Percentiles rank a stretch among this genome's conserved stretches.
These are phyloP conservation scores for Nannizzia gypsea DNA, from an alignment of 2,329 filamentous ascomycete genomes.

Conservation along the genomic window DNA sequence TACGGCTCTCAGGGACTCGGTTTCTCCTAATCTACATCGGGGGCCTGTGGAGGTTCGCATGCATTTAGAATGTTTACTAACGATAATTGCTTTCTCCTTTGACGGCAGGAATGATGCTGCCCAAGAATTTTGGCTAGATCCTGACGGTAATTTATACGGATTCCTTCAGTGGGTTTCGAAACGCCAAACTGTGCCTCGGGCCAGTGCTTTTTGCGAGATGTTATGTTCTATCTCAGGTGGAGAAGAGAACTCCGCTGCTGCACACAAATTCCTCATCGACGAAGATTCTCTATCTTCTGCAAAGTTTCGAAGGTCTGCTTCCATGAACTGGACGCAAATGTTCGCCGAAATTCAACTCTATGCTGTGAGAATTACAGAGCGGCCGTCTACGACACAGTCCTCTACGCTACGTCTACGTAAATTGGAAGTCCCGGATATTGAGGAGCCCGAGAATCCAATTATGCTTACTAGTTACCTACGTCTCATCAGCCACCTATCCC, in stretches of 20 bases:
- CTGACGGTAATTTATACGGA: slow-evolving; percentile 83
- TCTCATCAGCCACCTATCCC: slow-evolving; percentile 69
- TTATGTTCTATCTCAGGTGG: slow-evolving; percentile 76
- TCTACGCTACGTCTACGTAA: slow-evolving; percentile 49
- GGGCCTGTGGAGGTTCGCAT: slow-evolving; percentile 37
- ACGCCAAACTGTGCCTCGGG: slow-evolving; percentile 86
- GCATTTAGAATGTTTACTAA: slow-evolving; percentile 74
- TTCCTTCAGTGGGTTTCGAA: slow-evolving; percentile 97
- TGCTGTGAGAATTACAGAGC: slow-evolving; percentile 63
- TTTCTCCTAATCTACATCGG: slow-evolving; percentile 31
- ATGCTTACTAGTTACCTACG: slow-evolving; percentile 93
- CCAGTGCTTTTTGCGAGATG: slow-evolving; percentile 95
- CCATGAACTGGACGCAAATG: slow-evolving; percentile 86
- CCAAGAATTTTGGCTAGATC: slow-evolving; percentile 80
- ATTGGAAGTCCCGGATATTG: slow-evolving; percentile 54
- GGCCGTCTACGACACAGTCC: slow-evolving; percentile 46
- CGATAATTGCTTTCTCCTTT: slow-evolving; percentile 85
- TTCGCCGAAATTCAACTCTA: slow-evolving; percentile 83
- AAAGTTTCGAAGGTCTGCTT: slow-evolving; percentile 70
- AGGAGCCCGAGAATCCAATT: slow-evolving; percentile 87
- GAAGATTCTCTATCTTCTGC: slow-evolving; percentile 63
- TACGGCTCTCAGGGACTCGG: slow-evolving; percentile 34
- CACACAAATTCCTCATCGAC: slow-evolving; percentile 75
- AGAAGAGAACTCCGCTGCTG: slow-evolving; percentile 67
- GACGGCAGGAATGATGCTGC: slow-evolving; percentile 75